Conservation (phyloP, 2,329 filamentous ascomycete genomes). For the Penicillium sp. region DNA sequence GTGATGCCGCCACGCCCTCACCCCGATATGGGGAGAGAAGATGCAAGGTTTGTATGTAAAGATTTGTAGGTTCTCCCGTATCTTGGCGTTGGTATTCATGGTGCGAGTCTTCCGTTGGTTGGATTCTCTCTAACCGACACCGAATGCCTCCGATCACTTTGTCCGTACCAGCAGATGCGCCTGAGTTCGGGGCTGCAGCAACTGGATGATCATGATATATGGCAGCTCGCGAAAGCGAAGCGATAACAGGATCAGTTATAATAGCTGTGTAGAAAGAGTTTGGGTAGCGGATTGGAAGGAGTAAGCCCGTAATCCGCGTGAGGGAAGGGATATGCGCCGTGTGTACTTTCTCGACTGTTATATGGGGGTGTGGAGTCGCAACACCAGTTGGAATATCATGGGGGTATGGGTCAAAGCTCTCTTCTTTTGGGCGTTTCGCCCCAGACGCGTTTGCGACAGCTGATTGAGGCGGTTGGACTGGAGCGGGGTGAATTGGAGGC, state of each 20-base stretch:
- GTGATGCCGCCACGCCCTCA: conserved; percentile 56
- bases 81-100: not conserved
- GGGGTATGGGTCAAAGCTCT: conserved; percentile 34
- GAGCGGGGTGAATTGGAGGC: conserved; percentile 35
- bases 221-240: conserved; percentile 59
- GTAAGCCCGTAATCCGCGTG: conserved; percentile 57
- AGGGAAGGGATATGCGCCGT: conserved; percentile 55
- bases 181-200: conserved; percentile 22
- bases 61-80: conserved; percentile 36
- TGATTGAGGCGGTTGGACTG: conserved; percentile 28
- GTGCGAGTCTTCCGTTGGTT: conserved; percentile 13
- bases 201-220: conserved; percentile 54
- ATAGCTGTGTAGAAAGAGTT: conserved; percentile 61
- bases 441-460: conserved; percentile 24
- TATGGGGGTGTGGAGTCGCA: conserved; percentile 47
- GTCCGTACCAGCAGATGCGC: conserved; percentile 33
- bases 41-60: conserved; percentile 63
- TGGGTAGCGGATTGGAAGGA: conserved; percentile 62
- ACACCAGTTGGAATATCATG: conserved; percentile 28
- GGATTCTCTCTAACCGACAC: conserved; percentile 45
- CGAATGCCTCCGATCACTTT: conserved; percentile 51
- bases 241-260: conserved; percentile 53
- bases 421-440: conserved; percentile 25
- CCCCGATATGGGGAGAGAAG: conserved; percentile 60
- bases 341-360: conserved; percentile 55